Conservation (phyloP, 176 grass and related monocot genomes). For the Avena sativa region DNA sequence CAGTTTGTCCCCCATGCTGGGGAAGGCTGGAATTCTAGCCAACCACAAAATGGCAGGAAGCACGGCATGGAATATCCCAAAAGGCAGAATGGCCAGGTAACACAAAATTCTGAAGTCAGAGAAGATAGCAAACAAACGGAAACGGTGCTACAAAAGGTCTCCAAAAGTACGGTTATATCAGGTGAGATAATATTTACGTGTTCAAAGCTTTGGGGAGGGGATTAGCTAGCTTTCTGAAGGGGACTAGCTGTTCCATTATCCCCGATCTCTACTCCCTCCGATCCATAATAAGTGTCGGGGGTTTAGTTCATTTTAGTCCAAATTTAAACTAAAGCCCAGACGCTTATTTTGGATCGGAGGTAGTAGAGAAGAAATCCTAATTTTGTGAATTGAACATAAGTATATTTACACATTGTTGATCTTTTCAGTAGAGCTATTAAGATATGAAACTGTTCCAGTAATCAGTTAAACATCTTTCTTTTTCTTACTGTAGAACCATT, state of each 20-base stretch:
- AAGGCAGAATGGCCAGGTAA: constrained; percentile 35
- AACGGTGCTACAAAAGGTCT: constrained; percentile 23
- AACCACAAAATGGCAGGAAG: constrained; percentile 41
- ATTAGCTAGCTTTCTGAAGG: constrained; percentile 10
- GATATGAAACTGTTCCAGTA: background rate
- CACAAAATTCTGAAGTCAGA: constrained; percentile 22
- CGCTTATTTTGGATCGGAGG: too few species aligned
- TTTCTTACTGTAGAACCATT: constrained; percentile 53
- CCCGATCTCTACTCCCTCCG: too few species aligned
- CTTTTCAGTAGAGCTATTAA: background rate
- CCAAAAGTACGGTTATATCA: constrained; percentile 35
- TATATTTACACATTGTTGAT: background rate
- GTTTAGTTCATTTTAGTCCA: too few species aligned
- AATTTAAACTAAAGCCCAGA: too few species aligned
- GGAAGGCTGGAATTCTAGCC: constrained; percentile 22
- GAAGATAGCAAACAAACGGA: constrained; percentile 37
- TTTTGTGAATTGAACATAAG: background rate
- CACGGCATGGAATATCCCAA: constrained; percentile 27
- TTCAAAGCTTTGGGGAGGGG: background rate
- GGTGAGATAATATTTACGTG: constrained; percentile 34
- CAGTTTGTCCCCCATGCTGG: constrained; percentile 36
- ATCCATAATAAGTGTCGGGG: too few species aligned
- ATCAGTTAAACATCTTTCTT: constrained; percentile 19
- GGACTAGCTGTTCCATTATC: constrained; percentile 11
- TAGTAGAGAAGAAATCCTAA: constrained; percentile 20